These are phyloP conservation scores for Capsicum rhomboideum DNA, from an alignment of 257 asterid genomes.

Conservation along the genomic window DNA sequence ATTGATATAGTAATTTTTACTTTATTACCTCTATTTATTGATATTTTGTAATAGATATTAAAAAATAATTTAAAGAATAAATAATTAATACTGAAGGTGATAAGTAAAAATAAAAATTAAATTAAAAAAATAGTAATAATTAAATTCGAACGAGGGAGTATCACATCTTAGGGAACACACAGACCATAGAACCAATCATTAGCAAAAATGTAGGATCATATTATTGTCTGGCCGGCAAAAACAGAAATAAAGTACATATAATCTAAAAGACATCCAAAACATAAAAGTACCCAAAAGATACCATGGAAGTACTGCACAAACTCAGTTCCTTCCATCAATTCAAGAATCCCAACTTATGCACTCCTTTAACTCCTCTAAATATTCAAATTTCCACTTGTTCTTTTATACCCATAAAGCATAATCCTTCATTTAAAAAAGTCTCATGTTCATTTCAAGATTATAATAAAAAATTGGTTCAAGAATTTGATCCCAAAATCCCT, in stretches of 20 bases:
- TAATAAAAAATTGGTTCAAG: slow-evolving; percentile 24
- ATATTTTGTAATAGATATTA: no score
- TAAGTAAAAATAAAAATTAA: no score
- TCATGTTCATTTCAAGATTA: neutral
- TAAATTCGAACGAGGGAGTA: no score
- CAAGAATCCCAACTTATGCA: neutral
- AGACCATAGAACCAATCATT: no score
- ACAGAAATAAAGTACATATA: neutral
- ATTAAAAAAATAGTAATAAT: no score
- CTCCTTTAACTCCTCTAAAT: neutral
- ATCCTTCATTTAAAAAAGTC: neutral
- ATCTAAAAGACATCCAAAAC: no score
- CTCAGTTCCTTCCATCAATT: neutral
- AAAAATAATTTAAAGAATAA: no score
- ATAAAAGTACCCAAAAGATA: neutral
- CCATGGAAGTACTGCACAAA: neutral
- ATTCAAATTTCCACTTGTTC: neutral
- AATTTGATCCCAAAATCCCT: slow-evolving; percentile 62
- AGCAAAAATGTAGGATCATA: no score
- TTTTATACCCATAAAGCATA: neutral
- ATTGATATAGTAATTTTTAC: no score
- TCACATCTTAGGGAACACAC: no score
- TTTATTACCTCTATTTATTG: no score
- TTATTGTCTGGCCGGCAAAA: neutral
- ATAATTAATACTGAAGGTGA: no score